Evolutionary conservation across 2,329 filamentous ascomycete species (phyloP).

Genomic region (Ciborinia camelliae): DNA sequence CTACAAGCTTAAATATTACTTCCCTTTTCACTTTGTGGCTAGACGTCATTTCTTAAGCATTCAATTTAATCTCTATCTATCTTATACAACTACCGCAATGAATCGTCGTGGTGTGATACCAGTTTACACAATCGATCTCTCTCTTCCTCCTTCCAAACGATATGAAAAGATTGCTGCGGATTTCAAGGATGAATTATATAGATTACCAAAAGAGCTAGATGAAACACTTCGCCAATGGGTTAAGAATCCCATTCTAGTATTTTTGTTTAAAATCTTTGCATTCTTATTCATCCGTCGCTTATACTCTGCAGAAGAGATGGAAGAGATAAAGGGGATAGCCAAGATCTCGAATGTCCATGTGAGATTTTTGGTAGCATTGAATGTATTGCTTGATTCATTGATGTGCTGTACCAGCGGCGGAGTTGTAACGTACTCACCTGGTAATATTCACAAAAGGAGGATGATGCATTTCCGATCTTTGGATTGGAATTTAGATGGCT

Average conservation of each 20-base stretch:
- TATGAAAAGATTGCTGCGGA: constrained; percentile 48
- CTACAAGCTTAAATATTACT: background rate
- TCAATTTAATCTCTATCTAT: no score
- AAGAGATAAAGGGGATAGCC: constrained; percentile 58
- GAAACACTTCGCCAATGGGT: constrained; percentile 42
- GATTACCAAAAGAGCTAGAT: constrained; percentile 50
- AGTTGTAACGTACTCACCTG: constrained; percentile 32
- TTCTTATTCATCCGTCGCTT: constrained; percentile 49
- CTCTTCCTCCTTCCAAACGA: constrained; percentile 49
- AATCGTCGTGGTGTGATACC: constrained; percentile 31
- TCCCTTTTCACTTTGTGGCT: no score
- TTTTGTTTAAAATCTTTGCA: constrained; percentile 40
- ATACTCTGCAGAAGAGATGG: constrained; percentile 53
- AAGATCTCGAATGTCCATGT: constrained; percentile 49
- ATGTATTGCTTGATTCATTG: constrained; percentile 59
- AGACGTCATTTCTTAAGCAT: no score
- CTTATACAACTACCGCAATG: background rate
- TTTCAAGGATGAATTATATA: constrained; percentile 44
- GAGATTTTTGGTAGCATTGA: constrained; percentile 59
- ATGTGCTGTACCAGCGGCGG: constrained; percentile 64
- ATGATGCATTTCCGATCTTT: constrained; percentile 55
- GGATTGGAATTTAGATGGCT: constrained; percentile 45
- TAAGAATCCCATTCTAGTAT: constrained; percentile 27
- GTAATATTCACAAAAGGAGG: constrained; percentile 27
- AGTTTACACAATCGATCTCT: constrained; percentile 51